phyloP scores from a whole-genome alignment of 352 stramenopile genomes.

The Phytophthora idaei region DNA sequence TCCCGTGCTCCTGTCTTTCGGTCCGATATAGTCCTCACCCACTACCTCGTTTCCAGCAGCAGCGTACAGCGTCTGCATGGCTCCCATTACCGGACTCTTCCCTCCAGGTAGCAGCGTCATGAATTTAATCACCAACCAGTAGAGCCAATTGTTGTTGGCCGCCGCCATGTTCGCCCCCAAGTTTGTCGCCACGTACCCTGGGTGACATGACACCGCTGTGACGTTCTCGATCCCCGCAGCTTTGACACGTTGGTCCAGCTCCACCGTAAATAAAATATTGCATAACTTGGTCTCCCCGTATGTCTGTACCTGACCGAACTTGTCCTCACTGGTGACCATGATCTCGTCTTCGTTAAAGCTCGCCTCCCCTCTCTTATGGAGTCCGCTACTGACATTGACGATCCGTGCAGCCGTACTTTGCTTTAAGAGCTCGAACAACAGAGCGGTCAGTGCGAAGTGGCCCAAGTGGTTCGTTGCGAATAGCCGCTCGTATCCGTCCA shows the following conservation, averaged over 20 bases:
- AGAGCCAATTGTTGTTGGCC: conserved; percentile 36
- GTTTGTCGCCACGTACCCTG: conserved; percentile 43
- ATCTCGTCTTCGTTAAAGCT: conserved; percentile 39
- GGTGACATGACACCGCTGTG: conserved; percentile 34
- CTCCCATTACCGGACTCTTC: conserved; percentile 27
- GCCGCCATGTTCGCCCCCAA: conserved; percentile 24
- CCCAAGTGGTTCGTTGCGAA: conserved; percentile 71
- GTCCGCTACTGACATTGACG: conserved; percentile 42
- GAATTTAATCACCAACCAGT: conserved; percentile 26
- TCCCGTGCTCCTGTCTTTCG: conserved; percentile 1
- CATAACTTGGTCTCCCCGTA: conserved; percentile 57
- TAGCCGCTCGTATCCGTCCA: conserved; percentile 54
- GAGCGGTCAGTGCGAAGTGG: conserved; percentile 55
- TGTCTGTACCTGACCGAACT: conserved; percentile 37
- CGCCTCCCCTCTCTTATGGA: conserved; percentile 29
- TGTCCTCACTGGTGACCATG: conserved; percentile 33
- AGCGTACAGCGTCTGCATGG: conserved; percentile 34
- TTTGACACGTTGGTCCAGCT: conserved; percentile 46
- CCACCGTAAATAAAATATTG: conserved; percentile 56
- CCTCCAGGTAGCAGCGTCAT: conserved; percentile 28
- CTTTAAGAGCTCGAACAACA: conserved; percentile 48
- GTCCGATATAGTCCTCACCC: conserved; percentile 35
- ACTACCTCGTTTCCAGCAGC: conserved; percentile 25
- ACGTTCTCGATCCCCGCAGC: conserved; percentile 28
- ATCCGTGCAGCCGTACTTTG: conserved; percentile 28